phyloP scores from a whole-genome alignment of 2,329 filamentous ascomycete genomes.

The Herpotrichia juniperi region DNA sequence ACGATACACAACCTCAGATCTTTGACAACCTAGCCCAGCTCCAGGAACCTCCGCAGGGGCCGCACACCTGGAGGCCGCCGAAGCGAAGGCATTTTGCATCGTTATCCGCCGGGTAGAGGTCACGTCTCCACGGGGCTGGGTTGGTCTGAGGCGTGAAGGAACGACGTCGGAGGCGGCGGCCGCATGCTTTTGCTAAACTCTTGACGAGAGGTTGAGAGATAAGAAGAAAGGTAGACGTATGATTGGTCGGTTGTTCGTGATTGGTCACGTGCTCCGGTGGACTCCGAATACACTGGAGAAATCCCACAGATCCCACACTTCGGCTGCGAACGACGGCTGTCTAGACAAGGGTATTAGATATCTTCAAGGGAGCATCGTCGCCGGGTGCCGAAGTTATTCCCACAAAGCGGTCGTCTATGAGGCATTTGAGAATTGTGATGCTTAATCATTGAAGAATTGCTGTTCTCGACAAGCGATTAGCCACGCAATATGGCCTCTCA shows the following conservation, averaged over 20 bases:
- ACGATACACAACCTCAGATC: constrained; percentile 35
- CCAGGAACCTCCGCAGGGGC: constrained; percentile 19
- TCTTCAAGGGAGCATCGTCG: constrained; percentile 21
- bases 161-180: constrained; percentile 18
- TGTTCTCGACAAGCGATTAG: not conserved
- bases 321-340: not conserved
- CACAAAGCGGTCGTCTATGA: constrained; percentile 4
- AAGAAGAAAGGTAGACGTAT: constrained; percentile 18
- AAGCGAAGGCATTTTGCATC: constrained; percentile 18
- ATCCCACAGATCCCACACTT: constrained; percentile 27
- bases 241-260: constrained; percentile 29
- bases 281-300: constrained; percentile 39
- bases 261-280: constrained; percentile 32
- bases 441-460: not conserved
- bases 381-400: constrained; percentile 29
- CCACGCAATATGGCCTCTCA: not conserved
- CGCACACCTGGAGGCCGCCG: constrained; percentile 37
- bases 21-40: constrained; percentile 20
- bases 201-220: constrained; percentile 33
- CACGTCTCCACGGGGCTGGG: constrained; percentile 31
- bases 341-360: constrained; percentile 8
- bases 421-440: not conserved
- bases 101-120: constrained; percentile 31
- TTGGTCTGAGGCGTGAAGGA: constrained; percentile 18
- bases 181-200: constrained; percentile 34